Conservation (phyloP, 1,284 basidiomycete genomes). For the Rhizopogon hawkerae region DNA sequence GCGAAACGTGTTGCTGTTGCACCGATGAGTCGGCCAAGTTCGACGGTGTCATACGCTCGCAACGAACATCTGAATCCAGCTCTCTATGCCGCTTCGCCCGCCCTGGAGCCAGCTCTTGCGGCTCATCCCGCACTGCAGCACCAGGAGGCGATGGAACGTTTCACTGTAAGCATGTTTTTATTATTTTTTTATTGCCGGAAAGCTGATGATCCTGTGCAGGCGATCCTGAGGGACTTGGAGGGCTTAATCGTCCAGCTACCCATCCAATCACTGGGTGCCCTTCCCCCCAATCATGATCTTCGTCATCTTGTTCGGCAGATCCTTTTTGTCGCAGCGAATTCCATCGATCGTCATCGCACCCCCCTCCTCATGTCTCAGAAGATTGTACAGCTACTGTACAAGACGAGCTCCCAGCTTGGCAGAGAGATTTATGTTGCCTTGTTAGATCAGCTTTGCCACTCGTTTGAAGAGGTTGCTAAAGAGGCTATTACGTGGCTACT, state of each 20-base stretch:
- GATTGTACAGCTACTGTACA: conserved; percentile 84
- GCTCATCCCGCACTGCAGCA: conserved; percentile 42
- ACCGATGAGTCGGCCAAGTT: conserved; percentile 53
- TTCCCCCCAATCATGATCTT: conserved; percentile 81
- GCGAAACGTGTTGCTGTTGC: conserved; percentile 39
- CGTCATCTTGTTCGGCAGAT: conserved; percentile 79
- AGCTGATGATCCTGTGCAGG: conserved; percentile 28
- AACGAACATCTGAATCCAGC: conserved; percentile 35
- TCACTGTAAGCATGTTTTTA: conserved; percentile 42
- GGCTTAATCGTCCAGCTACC: conserved; percentile 65
- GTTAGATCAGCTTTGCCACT: conserved; percentile 82
- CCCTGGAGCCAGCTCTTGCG: conserved; percentile 33
- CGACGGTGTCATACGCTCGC: conserved; percentile 47
- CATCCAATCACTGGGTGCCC: conserved; percentile 52
- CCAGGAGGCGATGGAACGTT: conserved; percentile 70
- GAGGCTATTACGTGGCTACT: conserved; percentile 97
- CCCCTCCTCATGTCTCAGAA: conserved; percentile 92
- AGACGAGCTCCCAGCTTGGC: conserved; percentile 73
- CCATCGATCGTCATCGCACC: conserved; percentile 75
- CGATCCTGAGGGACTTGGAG: conserved; percentile 73
- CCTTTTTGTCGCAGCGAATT: conserved; percentile 69
- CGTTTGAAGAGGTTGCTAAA: conserved; percentile 88
- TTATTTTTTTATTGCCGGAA: neutral
- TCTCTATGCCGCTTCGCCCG: conserved; percentile 45
- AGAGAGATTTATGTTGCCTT: conserved; percentile 88